These are phyloP conservation scores for Clarireedia paspali DNA, from an alignment of 2,329 filamentous ascomycete genomes.

Conservation along the genomic window DNA sequence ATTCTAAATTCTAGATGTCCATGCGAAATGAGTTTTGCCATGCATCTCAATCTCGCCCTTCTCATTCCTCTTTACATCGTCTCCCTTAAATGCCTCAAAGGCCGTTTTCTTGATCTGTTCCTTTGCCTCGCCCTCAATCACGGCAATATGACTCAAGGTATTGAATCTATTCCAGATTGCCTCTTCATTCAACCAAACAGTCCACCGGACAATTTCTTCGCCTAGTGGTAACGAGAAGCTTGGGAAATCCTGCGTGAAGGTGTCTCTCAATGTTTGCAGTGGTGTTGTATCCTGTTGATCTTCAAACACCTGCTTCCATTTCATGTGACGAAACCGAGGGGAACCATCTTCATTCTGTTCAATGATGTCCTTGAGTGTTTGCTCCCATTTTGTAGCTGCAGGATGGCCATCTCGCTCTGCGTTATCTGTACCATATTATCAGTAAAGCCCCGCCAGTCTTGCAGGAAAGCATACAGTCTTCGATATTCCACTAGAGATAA, in stretches of 20 bases:
- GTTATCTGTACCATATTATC: conserved; percentile 45
- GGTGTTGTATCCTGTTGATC: conserved; percentile 46
- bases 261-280: conserved; percentile 41
- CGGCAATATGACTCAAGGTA: conserved; percentile 61
- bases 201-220: conserved; percentile 48
- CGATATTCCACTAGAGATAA: conserved; percentile 52
- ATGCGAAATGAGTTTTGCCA: conserved; percentile 55
- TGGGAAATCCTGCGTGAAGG: conserved; percentile 33
- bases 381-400: conserved; percentile 52
- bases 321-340: conserved; percentile 56
- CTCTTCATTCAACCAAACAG: conserved; percentile 49
- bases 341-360: conserved; percentile 48
- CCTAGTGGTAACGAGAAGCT: conserved; percentile 55
- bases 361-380: conserved; percentile 52
- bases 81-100: conserved; percentile 44
- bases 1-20: conserved; percentile 43
- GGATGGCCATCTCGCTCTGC: conserved; percentile 46
- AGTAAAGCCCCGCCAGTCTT: conserved; percentile 3
- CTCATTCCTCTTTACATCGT: conserved; percentile 50
- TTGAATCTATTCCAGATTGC: conserved; percentile 55
- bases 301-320: conserved; percentile 60
- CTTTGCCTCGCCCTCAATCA: conserved; percentile 43
- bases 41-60: conserved; percentile 57
- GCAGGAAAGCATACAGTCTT: conserved; percentile 49
- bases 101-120: conserved; percentile 42